A percentile compares a stretch with the other conserved stretches of the same genome.
Conservation (phyloP, 768 basidiomycete genomes). For the Naematelia aurantialba region DNA sequence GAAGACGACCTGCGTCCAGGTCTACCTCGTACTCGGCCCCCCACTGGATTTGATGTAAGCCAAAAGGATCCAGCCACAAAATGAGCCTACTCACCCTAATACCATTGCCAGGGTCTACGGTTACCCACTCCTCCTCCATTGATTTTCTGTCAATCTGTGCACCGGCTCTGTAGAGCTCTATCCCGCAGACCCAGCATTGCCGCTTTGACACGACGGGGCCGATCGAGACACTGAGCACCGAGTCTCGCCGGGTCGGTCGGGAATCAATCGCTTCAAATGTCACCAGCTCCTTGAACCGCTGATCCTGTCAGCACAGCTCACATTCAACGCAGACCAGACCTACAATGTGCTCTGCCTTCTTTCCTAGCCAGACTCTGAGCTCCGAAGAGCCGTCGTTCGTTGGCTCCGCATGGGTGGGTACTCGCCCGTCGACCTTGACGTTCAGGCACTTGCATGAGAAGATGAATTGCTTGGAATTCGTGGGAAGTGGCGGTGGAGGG, state of each 20-base stretch:
- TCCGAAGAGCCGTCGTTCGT: not conserved
- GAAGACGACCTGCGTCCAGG: constrained; percentile 4
- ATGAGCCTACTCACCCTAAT: constrained; percentile 23
- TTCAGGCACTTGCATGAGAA: constrained; percentile 35
- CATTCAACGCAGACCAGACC: not conserved
- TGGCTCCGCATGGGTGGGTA: not conserved
- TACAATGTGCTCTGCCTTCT: constrained; percentile 9
- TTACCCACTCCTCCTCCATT: constrained; percentile 24
- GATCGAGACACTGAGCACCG: not conserved
- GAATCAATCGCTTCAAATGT: not conserved
- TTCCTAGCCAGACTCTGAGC: constrained; percentile 7
- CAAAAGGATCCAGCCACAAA: not conserved
- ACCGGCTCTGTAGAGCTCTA: constrained; percentile 14
- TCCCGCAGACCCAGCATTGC: constrained; percentile 34
- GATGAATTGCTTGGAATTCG: constrained; percentile 8
- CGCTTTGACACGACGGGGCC: constrained; percentile 15
- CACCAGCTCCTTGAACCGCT: not conserved
- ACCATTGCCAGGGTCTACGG: constrained; percentile 23
- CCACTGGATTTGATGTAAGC: constrained; percentile 15
- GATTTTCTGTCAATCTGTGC: constrained; percentile 7
- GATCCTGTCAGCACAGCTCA: not conserved
- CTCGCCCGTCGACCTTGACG: constrained; percentile 19
- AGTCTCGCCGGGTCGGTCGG: constrained; percentile 8
- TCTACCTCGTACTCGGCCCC: constrained; percentile 13
- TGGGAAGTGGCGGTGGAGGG: not conserved